Percentiles rank a stretch among this genome's conserved stretches.
These are phyloP conservation scores for Pilaira anomala DNA, from an alignment of 192 early-diverging fungal genomes.

Conservation along the genomic window DNA sequence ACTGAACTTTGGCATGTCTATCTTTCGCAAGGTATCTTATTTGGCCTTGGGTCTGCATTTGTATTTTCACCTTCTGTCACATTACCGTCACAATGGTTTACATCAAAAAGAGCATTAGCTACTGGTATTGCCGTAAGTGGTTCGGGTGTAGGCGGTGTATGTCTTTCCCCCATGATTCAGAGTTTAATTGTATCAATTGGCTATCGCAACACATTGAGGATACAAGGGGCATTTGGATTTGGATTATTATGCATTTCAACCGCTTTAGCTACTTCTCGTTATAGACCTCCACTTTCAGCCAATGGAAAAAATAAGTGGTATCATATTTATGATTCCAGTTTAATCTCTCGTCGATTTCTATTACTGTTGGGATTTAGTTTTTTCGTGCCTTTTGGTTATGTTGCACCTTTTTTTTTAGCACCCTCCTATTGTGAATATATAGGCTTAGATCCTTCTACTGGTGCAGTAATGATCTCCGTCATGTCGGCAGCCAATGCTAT, in stretches of 20 bases:
- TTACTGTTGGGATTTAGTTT: slow-evolving; percentile 26
- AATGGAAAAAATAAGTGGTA: slow-evolving; percentile 8
- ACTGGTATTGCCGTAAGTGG: slow-evolving; percentile 66
- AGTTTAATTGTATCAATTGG: slow-evolving; percentile 36
- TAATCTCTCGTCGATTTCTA: slow-evolving; percentile 17
- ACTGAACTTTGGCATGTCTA: slow-evolving; percentile 66
- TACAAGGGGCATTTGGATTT: slow-evolving; percentile 38
- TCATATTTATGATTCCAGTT: slow-evolving; percentile 23
- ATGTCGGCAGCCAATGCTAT: slow-evolving; percentile 63
- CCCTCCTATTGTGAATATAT: slow-evolving; percentile 33
- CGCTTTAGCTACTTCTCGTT: slow-evolving; percentile 18
- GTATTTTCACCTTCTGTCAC: slow-evolving; percentile 57
- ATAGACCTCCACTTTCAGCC: slow-evolving; percentile 3
- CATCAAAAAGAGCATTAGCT: slow-evolving; percentile 51
- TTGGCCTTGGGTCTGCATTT: slow-evolving; percentile 54
- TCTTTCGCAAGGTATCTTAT: slow-evolving; percentile 62
- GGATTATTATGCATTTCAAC: slow-evolving; percentile 30
- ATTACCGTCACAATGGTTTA: slow-evolving; percentile 64
- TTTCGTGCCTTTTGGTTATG: slow-evolving; percentile 42
- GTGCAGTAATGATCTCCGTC: slow-evolving; percentile 57
- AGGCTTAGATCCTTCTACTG: slow-evolving; percentile 24
- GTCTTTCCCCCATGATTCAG: slow-evolving; percentile 52
- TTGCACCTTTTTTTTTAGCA: slow-evolving; percentile 46
- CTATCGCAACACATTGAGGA: slow-evolving; percentile 37
- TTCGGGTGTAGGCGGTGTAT: slow-evolving; percentile 61